phyloP scores from a whole-genome alignment of 495 filamentous ascomycete genomes.

The Annulohypoxylon maeteangense region DNA sequence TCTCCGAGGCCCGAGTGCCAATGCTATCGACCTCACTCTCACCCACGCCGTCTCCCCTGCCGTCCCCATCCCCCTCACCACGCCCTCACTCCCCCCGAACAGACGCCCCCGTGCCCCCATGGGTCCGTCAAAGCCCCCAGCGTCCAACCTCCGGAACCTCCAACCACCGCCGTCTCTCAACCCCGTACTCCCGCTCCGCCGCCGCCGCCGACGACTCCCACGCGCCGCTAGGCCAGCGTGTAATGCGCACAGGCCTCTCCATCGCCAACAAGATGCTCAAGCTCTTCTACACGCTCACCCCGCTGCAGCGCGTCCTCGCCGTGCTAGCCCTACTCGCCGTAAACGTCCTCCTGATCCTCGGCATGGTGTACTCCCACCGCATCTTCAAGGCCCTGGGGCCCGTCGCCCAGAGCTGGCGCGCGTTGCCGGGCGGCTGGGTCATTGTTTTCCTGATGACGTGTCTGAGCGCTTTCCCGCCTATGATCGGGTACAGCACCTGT shows the following conservation, averaged over 20 bases:
- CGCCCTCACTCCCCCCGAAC: slow-evolving; percentile 15
- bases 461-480: slow-evolving; percentile 83
- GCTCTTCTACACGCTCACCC: slow-evolving; percentile 60
- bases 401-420: slow-evolving; percentile 76
- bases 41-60: slow-evolving; percentile 17
- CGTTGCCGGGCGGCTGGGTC: slow-evolving; percentile 74
- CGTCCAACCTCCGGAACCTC: slow-evolving; percentile 14
- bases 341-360: slow-evolving; percentile 68
- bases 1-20: slow-evolving; percentile 39
- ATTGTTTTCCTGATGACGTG: slow-evolving; percentile 83
- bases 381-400: slow-evolving; percentile 80
- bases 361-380: slow-evolving; percentile 78
- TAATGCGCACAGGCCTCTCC: slow-evolving; percentile 30
- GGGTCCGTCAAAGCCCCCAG: slow-evolving; percentile 33
- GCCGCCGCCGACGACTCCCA: slow-evolving; percentile 35
- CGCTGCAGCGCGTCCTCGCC: slow-evolving; percentile 69
- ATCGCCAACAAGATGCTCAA: slow-evolving; percentile 38
- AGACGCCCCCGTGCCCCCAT: slow-evolving; percentile 29
- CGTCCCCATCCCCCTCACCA: slow-evolving; percentile 31
- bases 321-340: slow-evolving; percentile 59
- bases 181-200: slow-evolving; percentile 39
- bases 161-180: slow-evolving; percentile 28
- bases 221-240: slow-evolving; percentile 34
- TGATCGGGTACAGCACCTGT: slow-evolving; percentile 89
- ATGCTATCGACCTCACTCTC: slow-evolving; percentile 36